A percentile compares a stretch with the other conserved stretches of the same genome.
These are phyloP conservation scores for Leptographium radiaticola DNA, from an alignment of 2,329 filamentous ascomycete species.

Conservation along the genomic window DNA sequence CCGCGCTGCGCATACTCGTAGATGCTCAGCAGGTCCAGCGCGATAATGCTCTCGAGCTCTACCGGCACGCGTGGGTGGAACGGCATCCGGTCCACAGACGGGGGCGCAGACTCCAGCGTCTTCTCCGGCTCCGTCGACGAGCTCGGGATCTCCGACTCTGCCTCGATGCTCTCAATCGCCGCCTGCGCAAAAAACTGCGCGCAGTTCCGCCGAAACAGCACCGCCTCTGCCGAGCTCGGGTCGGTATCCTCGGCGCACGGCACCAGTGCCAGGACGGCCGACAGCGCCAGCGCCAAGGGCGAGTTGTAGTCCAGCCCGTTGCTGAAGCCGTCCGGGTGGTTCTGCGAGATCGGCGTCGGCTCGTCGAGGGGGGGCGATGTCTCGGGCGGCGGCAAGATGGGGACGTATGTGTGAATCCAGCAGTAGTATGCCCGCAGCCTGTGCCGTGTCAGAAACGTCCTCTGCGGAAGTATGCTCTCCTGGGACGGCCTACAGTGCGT, in stretches of 20 bases:
- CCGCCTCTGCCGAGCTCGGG: conserved; percentile 23
- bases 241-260: conserved; percentile 27
- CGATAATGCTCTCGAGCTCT: conserved; percentile 33
- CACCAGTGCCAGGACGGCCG: conserved; percentile 33
- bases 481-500: conserved; percentile 23
- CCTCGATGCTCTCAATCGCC: conserved; percentile 34
- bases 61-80: conserved; percentile 31
- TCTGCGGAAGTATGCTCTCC: not conserved
- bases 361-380: conserved; percentile 18
- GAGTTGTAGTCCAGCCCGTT: conserved; percentile 26
- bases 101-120: conserved; percentile 22
- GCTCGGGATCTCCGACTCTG: conserved; percentile 32
- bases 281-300: conserved; percentile 31
- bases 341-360: conserved; percentile 21
- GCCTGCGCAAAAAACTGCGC: conserved; percentile 35
- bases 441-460: not conserved
- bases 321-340: conserved; percentile 20
- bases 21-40: conserved; percentile 32
- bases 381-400: conserved; percentile 32
- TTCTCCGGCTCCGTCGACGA: conserved; percentile 29
- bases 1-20: conserved; percentile 41
- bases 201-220: conserved; percentile 30
- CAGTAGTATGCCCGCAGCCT: conserved; percentile 36
- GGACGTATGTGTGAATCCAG: conserved; percentile 37
- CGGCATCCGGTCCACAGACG: conserved; percentile 18